Percentiles rank a stretch among this genome's conserved stretches.
These are phyloP conservation scores for Macadamia tetraphylla DNA, from an alignment of 164 flowering plant genomes.

Conservation along the genomic window DNA sequence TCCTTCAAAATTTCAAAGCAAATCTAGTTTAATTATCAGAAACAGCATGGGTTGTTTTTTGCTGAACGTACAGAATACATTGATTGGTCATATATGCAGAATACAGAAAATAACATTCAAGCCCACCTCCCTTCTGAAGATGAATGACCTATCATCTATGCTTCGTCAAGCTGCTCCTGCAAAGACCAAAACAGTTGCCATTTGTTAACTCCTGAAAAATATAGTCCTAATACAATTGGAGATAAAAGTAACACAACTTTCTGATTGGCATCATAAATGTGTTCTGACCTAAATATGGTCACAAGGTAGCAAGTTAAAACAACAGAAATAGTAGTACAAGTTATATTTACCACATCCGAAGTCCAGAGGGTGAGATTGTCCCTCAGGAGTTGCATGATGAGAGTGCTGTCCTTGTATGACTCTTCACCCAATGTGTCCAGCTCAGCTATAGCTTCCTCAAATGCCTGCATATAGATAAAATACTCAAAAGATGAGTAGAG, in stretches of 20 bases:
- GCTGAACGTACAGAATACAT: not conserved
- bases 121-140: slow-evolving; percentile 46
- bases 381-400: slow-evolving; percentile 80
- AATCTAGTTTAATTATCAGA: not conserved
- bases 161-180: slow-evolving; percentile 77
- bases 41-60: slow-evolving; percentile 1
- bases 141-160: slow-evolving; percentile 26
- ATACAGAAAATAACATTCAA: slow-evolving; percentile 36
- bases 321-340: not conserved
- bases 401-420: slow-evolving; percentile 69
- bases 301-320: not conserved
- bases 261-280: no score
- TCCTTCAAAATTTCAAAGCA: not conserved
- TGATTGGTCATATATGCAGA: slow-evolving; percentile 1
- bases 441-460: slow-evolving; percentile 64
- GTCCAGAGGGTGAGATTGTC: slow-evolving; percentile 89
- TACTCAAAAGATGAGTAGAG: not conserved
- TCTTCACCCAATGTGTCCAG: slow-evolving; percentile 60
- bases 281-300: no score
- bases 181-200: not conserved
- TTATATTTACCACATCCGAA: slow-evolving; percentile 47
- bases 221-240: no score
- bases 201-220: not conserved
- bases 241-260: not conserved
- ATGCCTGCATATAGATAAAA: slow-evolving; percentile 32